These are phyloP conservation scores for Gossypium gossypioides DNA, from an alignment of 441 rosid species.

Conservation along the genomic window DNA sequence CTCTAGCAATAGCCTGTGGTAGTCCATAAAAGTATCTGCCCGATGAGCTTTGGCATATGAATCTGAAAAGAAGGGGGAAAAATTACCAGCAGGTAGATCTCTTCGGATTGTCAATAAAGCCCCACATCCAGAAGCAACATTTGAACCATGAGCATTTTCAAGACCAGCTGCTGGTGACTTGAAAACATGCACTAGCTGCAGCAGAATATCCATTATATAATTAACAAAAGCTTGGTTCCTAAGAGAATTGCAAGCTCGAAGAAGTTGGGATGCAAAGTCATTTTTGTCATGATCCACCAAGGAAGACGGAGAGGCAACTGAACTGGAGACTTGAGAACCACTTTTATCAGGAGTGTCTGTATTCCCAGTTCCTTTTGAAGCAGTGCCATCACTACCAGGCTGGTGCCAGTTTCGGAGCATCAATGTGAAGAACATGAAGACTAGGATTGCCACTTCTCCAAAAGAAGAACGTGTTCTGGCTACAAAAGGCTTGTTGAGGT, in stretches of 20 bases:
- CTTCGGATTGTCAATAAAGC: slow-evolving; percentile 81
- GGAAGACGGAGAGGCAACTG: slow-evolving; percentile 49
- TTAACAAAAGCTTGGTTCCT: slow-evolving; percentile 84
- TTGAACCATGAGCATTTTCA: slow-evolving; percentile 57
- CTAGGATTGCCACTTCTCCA: slow-evolving; percentile 91
- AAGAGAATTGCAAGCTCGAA: slow-evolving; percentile 76
- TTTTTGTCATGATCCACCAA: slow-evolving; percentile 75
- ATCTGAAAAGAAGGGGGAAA: slow-evolving; percentile 97
- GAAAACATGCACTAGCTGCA: slow-evolving; percentile 83
- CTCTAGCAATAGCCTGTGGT: slow-evolving; percentile 85
- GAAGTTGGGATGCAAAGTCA: slow-evolving; percentile 80
- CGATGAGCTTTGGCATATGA: slow-evolving; percentile 95
- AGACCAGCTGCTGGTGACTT: slow-evolving; percentile 62
- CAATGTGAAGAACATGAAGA: slow-evolving; percentile 98
- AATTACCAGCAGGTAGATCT: slow-evolving; percentile 94
- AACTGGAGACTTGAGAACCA: slow-evolving; percentile 37
- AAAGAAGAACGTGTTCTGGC: slow-evolving; percentile 66
- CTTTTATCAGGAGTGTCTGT: slow-evolving; percentile 59
- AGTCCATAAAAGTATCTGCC: slow-evolving; percentile 83
- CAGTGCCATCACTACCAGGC: slow-evolving; percentile 74
- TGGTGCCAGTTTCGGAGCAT: slow-evolving; percentile 99
- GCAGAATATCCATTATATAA: slow-evolving; percentile 96
- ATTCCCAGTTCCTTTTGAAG: slow-evolving; percentile 44
- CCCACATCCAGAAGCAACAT: slow-evolving; percentile 92
- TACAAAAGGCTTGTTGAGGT: slow-evolving; percentile 64